phyloP scores from a whole-genome alignment of 2,329 filamentous ascomycete genomes.

The Aphanoascus verrucosus region DNA sequence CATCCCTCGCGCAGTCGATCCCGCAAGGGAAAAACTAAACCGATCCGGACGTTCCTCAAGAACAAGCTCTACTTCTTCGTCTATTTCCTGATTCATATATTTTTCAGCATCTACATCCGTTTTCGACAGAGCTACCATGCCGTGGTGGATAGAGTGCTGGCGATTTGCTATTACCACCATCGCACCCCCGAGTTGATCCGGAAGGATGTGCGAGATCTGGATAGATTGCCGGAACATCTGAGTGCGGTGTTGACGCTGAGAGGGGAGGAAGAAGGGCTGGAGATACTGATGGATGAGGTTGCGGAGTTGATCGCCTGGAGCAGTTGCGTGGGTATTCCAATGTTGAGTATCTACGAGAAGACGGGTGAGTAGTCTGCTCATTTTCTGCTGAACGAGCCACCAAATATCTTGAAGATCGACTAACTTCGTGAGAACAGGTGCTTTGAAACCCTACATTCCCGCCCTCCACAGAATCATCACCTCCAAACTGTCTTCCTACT shows the following conservation, averaged over 20 bases:
- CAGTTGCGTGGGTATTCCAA: slow-evolving; percentile 74
- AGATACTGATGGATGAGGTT: slow-evolving; percentile 77
- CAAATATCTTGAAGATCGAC: background rate
- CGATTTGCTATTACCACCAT: slow-evolving; percentile 88
- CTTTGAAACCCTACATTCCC: slow-evolving; percentile 81
- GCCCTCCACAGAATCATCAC: slow-evolving; percentile 69
- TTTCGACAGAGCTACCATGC: slow-evolving; percentile 69
- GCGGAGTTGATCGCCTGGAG: slow-evolving; percentile 91
- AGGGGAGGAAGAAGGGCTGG: slow-evolving; percentile 62
- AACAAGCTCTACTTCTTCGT: slow-evolving; percentile 36
- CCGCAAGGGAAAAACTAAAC: slow-evolving; percentile 23
- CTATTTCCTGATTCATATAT: slow-evolving; percentile 48
- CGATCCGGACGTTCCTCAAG: slow-evolving; percentile 37
- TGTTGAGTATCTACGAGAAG: slow-evolving; percentile 83
- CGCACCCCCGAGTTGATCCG: slow-evolving; percentile 86
- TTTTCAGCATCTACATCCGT: slow-evolving; percentile 84
- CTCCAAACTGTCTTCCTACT: slow-evolving; percentile 75
- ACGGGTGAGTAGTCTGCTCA: slow-evolving; percentile 51
- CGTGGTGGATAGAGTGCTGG: slow-evolving; percentile 64
- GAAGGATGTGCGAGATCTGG: slow-evolving; percentile 67
- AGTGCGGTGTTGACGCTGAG: slow-evolving; percentile 71
- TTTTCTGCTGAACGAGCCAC: too few species aligned
- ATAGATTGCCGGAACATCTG: slow-evolving; percentile 68
- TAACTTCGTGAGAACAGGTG: slow-evolving; percentile 44
- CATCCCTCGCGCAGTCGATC: slow-evolving; percentile 17